Base-by-base conservation (phyloP, 1,284 basidiomycete genomes). In the Fomes fomentarius region DNA sequence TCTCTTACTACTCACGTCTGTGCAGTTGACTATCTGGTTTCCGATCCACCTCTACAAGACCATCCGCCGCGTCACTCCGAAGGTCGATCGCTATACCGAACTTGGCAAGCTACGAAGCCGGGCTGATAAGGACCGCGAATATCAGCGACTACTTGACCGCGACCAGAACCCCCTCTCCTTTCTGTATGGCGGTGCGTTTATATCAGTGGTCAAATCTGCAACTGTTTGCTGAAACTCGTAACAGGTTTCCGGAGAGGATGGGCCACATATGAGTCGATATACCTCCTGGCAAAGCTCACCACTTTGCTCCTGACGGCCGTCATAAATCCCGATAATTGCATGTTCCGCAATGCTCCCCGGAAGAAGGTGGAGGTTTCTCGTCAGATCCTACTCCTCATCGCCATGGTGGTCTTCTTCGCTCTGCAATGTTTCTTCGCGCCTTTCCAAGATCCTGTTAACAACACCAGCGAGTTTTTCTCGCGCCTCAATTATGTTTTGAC, bases 381-480 rank as follows among this genome's bases (percentile, higher is more conserved):
- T 12, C 88, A 93, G 65, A 73, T 80, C 25, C 67, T 88, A n/a
- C 76, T 92, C 17, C 72, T 91, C 17, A 63, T 76, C 14, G 77
- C 83, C 26, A 86, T 85, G 64, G 62, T 82, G 11, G 70, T 76
- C 11, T 88, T 89, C 66, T 87, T 91, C 61, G 56, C 79, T 17
- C 61, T 81, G 4, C 88, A 91, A 63, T 84, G 85, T 59, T 61
- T 81, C 40, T 74, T 83, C 49, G 77, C 78, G 2, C 89, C 89
- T 0, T 92, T 91, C 66, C 68, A 86, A 56, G 83, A 92, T 66
- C 84, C 85, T 26, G 81, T 89, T 53, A 83, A 82, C 69, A 93
- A 93, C 66, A 85, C 88, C 2, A 87, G 83, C 65, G 89, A 92
- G 77, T 87, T 87, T 83, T 79, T 80, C 9, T 89, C 86, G 45